These are phyloP conservation scores for Syzygium grande DNA, from an alignment of 345 rosid species.

Conservation along the genomic window DNA sequence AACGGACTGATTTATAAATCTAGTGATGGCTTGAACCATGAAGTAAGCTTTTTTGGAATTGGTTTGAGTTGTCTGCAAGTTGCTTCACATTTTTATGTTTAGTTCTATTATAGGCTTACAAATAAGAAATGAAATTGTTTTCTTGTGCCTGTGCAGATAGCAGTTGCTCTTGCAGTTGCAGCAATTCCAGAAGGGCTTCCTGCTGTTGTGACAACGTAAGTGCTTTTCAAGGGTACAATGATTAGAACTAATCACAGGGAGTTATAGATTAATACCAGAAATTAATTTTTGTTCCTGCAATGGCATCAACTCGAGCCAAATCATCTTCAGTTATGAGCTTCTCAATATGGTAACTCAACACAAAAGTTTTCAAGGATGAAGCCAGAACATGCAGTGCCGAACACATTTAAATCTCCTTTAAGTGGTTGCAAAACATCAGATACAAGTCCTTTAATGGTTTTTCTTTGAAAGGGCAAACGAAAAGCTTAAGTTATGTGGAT, in stretches of 20 bases:
- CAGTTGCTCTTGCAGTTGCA: constrained; percentile 99
- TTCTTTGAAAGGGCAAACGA: not conserved
- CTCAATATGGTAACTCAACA: not conserved
- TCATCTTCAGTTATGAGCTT: not conserved
- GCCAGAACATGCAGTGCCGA: not conserved
- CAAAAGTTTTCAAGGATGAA: not conserved
- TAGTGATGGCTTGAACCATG: not conserved
- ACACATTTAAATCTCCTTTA: not conserved
- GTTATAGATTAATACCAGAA: not conserved
- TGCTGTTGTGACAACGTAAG: constrained; percentile 99
- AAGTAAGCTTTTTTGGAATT: not conserved
- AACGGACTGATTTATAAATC: not conserved
- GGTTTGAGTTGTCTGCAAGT: not conserved
- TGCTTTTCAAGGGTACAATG: constrained; percentile 9
- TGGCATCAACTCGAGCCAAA: not conserved
- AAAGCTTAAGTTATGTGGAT: not conserved
- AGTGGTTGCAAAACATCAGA: not conserved
- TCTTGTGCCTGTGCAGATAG: constrained; percentile 46
- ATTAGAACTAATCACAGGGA: not conserved
- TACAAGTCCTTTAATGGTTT: not conserved
- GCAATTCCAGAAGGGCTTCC: constrained; percentile 99
- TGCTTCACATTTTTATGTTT: not conserved
- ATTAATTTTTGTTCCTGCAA: not conserved
- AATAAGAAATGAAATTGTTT: not conserved
- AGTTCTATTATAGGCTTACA: not conserved